Evolutionary conservation across 768 basidiomycete genomes (phyloP), one percentile per base, ranked within the genome.

Genomic region (Lactarius hengduanensis): DNA sequence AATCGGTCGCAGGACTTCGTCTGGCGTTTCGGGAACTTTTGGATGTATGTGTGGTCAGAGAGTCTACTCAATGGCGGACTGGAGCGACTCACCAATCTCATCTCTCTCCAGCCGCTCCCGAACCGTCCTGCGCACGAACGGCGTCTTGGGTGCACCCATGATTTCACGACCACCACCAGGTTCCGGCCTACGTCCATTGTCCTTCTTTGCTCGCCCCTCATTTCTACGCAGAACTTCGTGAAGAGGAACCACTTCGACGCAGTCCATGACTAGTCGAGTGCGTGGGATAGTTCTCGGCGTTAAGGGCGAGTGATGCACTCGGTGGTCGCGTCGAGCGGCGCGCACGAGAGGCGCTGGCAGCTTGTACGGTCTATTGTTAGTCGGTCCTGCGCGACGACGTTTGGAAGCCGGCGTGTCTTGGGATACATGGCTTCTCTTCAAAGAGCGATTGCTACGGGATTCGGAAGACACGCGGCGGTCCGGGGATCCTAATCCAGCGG

Each of bases 11-110:
- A 53, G 30, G 11, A 53, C 45, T 6, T 57, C 53, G 16, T 67
- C 66, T 3, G 66, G 66, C 32, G 66, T 67, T 30, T 67, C 66
- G 28, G 66, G 66, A 1, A 67, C 66, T 67, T 34, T n/a, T 13
- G 4, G 4, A 1, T 40, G 50, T 13, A 11, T n/a, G 4, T 2
- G 16, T n/a, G n/a, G n/a, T n/a, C n/a, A n/a, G n/a, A n/a, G n/a
- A 26, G 22, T 8, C 3, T 36, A n/a, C 32, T 15, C 28, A 15
- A n/a, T 30, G 30, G 13, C 9, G 4, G 5, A 32, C 32, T 26
- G 30, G 10, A 55, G 50, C 16, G 4, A 4, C 62, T 20, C n/a
- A 67, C 66, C 62, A 11, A 67, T 67, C 20, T 67, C 66, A 32
- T 67, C 57, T 36, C 41, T 59, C 30, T 59, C 66, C 53, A 59